Evolutionary conservation across 768 basidiomycete species (phyloP).

Genomic region (Lentinula edodes): DNA sequence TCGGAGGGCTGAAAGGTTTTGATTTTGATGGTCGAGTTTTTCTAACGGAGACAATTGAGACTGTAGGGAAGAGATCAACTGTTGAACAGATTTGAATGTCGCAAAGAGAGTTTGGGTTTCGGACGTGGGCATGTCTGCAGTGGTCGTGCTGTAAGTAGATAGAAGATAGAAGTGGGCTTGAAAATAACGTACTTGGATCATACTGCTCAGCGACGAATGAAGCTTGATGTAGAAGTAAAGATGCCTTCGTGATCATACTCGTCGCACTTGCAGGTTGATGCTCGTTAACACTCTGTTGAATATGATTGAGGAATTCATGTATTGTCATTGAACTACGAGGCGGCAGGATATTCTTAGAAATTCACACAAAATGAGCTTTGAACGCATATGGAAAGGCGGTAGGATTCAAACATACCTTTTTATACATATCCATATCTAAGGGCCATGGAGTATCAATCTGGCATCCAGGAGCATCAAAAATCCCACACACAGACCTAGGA

Average conservation of each 20-base stretch:
- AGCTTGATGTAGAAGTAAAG: conserved; percentile 54
- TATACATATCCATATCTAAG: conserved; percentile 32
- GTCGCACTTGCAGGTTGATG: conserved; percentile 28
- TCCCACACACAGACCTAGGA: conserved; percentile 48
- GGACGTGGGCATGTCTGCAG: conserved; percentile 32
- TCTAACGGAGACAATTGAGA: conserved; percentile 26
- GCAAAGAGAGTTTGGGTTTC: conserved; percentile 37
- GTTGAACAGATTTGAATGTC: conserved; percentile 40
- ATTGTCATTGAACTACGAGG: conserved; percentile 42
- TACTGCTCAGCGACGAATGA: conserved; percentile 46
- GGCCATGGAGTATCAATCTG: conserved; percentile 54
- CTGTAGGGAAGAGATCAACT: conserved; percentile 38
- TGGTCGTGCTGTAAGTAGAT: neutral
- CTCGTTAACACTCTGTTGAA: conserved; percentile 16
- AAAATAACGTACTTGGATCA: conserved; percentile 12
- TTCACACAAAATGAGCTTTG: conserved; percentile 5
- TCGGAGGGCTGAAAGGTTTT: conserved; percentile 23
- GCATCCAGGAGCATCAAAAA: conserved; percentile 44
- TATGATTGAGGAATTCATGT: conserved; percentile 39
- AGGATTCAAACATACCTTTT: conserved; percentile 23
- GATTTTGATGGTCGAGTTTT: conserved; percentile 15
- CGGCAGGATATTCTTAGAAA: conserved; percentile 40
- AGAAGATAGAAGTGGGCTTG: neutral
- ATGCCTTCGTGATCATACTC: conserved; percentile 46
- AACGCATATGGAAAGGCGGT: neutral